Conservation (phyloP, 176 grass and related monocot genomes). For the Oryza officinalis region DNA sequence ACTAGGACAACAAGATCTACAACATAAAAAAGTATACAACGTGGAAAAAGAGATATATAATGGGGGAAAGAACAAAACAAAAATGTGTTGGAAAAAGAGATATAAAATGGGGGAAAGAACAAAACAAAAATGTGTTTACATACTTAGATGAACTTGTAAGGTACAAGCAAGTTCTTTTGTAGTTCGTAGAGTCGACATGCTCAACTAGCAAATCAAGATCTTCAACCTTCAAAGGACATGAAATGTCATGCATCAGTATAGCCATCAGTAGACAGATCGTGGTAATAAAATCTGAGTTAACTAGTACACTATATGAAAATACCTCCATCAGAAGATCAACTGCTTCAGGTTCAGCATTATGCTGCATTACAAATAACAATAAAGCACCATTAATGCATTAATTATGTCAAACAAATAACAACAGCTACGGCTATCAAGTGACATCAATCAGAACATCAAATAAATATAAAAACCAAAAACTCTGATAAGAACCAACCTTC, state of each 20-base stretch:
- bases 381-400: neutral
- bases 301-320: slow-evolving; percentile 9
- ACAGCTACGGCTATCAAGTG: neutral
- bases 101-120: neutral
- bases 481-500: slow-evolving; percentile 64
- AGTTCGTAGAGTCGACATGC: slow-evolving; percentile 88
- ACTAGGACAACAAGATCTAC: neutral
- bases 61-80: too few species aligned
- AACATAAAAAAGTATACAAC: neutral
- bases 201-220: slow-evolving; percentile 96
- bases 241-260: slow-evolving; percentile 16
- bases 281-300: neutral
- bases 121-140: neutral
- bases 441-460: neutral
- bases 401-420: slow-evolving; percentile 10
- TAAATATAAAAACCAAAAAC: neutral
- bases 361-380: slow-evolving; percentile 50
- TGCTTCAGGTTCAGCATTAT: slow-evolving; percentile 97
- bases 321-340: slow-evolving; percentile 99
- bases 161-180: slow-evolving; percentile 87
- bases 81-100: slow-evolving; percentile 3
- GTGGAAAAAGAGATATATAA: too few species aligned
- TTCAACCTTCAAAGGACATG: slow-evolving; percentile 66
- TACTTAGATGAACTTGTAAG: slow-evolving; percentile 95
- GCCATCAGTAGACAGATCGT: neutral